Percentiles rank a stretch among this genome's conserved stretches.
Conservation (phyloP, 441 rosid genomes). For the Codiaeum variegatum region DNA sequence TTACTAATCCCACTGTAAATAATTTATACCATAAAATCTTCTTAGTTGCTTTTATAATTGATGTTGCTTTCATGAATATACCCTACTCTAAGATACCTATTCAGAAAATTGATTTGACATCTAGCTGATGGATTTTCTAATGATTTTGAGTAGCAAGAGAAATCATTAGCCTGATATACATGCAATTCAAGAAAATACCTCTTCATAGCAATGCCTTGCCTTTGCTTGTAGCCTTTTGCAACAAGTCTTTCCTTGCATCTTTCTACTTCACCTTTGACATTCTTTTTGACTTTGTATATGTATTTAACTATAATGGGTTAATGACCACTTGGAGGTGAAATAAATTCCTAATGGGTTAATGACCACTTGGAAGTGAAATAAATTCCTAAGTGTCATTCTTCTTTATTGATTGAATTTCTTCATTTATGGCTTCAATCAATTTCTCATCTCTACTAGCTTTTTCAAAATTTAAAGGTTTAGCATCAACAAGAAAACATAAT, state of each 20-base stretch:
- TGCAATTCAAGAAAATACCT: not conserved
- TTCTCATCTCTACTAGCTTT: not conserved
- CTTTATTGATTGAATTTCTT: not conserved
- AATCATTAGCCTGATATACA: not conserved
- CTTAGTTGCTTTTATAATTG: too few relatives aligned
- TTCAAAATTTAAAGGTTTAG: not conserved
- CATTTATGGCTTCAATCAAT: not conserved
- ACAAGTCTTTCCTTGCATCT: not conserved
- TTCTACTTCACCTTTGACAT: not conserved
- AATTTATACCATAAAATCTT: too few relatives aligned
- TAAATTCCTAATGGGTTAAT: not conserved
- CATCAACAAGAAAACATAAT: not conserved
- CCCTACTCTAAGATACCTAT: not conserved
- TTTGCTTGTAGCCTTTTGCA: not conserved
- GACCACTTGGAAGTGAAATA: not conserved
- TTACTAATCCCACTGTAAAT: too few relatives aligned
- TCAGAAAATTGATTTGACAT: not conserved
- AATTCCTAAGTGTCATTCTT: not conserved
- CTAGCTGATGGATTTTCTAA: not conserved
- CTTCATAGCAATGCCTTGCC: not conserved
- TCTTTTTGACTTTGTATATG: not conserved
- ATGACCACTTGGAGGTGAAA: too few relatives aligned
- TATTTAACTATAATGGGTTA: too few relatives aligned
- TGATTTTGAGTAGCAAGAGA: not conserved
- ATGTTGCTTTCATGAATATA: too few relatives aligned